Base-by-base conservation (phyloP, 176 grass and related monocot species). In the Oryza longistaminata region DNA sequence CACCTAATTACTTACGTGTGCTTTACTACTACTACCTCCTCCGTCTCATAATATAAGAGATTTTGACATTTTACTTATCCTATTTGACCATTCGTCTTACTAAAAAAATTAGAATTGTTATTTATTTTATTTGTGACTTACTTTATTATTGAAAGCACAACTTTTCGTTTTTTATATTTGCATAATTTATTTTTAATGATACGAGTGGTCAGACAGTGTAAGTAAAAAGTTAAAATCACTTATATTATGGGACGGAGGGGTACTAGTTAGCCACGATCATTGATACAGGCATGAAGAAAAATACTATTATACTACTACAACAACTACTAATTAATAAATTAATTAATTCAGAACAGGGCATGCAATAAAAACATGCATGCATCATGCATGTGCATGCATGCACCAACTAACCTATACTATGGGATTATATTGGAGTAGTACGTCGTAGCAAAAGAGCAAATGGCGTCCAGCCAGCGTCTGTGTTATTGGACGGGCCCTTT, bases 31-130 rank as follows among this genome's bases (percentile, higher is more conserved):
- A 40, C 6, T 39, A 2, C 29, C 29, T 31, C 29, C 29, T 31
- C 29, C 29, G 2, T 31, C 2, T 0, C 0, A 31, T 31, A 31
- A 31, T 31, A 0, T 1, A 27, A 27, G 1, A 27, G 29, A 31
- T 31, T 31, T 31, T 31, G 2, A 31, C 0, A 2, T 31, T 31
- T 31, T 31, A 0, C 2, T 31, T 31, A 31, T 3, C 0, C 0
- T 31, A 31, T 31, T 31, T 31, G 0, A 31, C 29, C 29, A 31
- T 31, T 31, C 29, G 29, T 31, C 29, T 31, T 31, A 31, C 2
- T 31, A 31, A 31, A 31, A 31, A 31, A 31, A 27, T 27, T 31
- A 31, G 29, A 31, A 31, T 31, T 31, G 0, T 31, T 31, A 31
- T 31, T 31, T 31, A 31, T 31, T 31, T 31, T 31, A 31, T 31